phyloP scores from a whole-genome alignment of 1,139 yeast species.

The Arxiozyma slooffiae region DNA sequence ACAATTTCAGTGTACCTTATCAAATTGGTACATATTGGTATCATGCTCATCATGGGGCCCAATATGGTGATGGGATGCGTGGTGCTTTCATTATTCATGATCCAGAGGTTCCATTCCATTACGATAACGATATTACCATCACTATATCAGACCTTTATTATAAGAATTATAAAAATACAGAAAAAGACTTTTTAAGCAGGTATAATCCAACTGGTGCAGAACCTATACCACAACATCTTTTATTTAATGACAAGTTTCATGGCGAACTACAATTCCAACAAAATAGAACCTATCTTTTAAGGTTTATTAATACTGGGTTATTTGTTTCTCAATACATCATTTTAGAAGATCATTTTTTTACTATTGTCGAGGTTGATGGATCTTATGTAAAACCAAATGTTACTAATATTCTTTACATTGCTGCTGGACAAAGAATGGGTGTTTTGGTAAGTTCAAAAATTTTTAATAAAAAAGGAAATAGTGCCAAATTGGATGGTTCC shows the following conservation, averaged over 20 bases:
- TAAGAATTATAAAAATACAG: slow-evolving; percentile 37
- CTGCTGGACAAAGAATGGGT: slow-evolving; percentile 65
- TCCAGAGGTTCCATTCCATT: slow-evolving; percentile 40
- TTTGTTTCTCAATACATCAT: slow-evolving; percentile 63
- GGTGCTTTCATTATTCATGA: slow-evolving; percentile 65
- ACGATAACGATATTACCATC: slow-evolving; percentile 52
- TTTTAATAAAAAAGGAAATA: slow-evolving; percentile 11
- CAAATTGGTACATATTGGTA: slow-evolving; percentile 76
- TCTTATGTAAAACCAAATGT: slow-evolving; percentile 48
- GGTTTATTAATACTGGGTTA: slow-evolving; percentile 58
- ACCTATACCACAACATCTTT: slow-evolving; percentile 59
- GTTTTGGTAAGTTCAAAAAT: slow-evolving; percentile 49
- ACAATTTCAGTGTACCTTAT: slow-evolving; percentile 52
- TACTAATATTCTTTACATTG: slow-evolving; percentile 50
- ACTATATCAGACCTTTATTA: slow-evolving; percentile 59
- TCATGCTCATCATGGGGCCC: slow-evolving; percentile 71
- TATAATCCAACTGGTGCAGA: slow-evolving; percentile 80
- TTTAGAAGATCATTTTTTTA: slow-evolving; percentile 58
- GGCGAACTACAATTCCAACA: slow-evolving; percentile 49
- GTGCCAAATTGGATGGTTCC: slow-evolving; percentile 27
- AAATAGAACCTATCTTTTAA: slow-evolving; percentile 50
- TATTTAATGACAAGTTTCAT: slow-evolving; percentile 57
- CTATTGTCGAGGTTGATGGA: slow-evolving; percentile 68
- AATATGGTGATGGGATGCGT: slow-evolving; percentile 70
- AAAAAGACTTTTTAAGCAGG: slow-evolving; percentile 42